Percentiles rank a stretch among this genome's conserved stretches.
Evolutionary conservation across 2,329 filamentous ascomycete species (phyloP).

Genomic region (Cladosporium phlei): DNA sequence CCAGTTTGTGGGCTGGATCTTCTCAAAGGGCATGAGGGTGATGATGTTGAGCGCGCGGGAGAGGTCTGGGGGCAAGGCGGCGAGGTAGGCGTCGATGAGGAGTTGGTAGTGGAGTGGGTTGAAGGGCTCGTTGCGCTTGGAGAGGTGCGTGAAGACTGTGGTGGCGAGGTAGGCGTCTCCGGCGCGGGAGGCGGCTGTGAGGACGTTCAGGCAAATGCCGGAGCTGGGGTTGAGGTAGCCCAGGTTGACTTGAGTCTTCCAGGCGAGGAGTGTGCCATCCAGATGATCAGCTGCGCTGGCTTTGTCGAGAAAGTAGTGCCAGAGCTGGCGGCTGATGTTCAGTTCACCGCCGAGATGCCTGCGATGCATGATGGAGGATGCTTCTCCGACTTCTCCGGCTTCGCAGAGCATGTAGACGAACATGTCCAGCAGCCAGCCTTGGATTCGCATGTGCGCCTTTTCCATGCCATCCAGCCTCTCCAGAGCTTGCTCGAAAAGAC

Average conservation of each 20-base stretch:
- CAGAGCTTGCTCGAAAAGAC: constrained; percentile 76
- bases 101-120: constrained; percentile 71
- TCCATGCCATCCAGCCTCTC: constrained; percentile 64
- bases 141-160: constrained; percentile 63
- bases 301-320: constrained; percentile 69
- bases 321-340: constrained; percentile 53
- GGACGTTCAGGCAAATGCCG: constrained; percentile 61
- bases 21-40: constrained; percentile 66
- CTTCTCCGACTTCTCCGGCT: constrained; percentile 70
- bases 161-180: constrained; percentile 66
- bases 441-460: background rate
- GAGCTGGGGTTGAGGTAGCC: constrained; percentile 59
- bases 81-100: constrained; percentile 66
- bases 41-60: constrained; percentile 64
- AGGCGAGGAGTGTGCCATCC: constrained; percentile 63
- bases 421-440: constrained; percentile 72
- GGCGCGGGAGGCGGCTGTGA: constrained; percentile 66
- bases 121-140: constrained; percentile 54
- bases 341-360: constrained; percentile 43
- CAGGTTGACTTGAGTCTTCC: constrained; percentile 61
- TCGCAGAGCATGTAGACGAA: constrained; percentile 70
- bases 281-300: constrained; percentile 60
- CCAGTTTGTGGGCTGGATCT: constrained; percentile 51
- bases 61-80: constrained; percentile 51
- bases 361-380: constrained; percentile 61